Conservation (phyloP, 495 filamentous ascomycete species). For the Talaromyces borbonicus region DNA sequence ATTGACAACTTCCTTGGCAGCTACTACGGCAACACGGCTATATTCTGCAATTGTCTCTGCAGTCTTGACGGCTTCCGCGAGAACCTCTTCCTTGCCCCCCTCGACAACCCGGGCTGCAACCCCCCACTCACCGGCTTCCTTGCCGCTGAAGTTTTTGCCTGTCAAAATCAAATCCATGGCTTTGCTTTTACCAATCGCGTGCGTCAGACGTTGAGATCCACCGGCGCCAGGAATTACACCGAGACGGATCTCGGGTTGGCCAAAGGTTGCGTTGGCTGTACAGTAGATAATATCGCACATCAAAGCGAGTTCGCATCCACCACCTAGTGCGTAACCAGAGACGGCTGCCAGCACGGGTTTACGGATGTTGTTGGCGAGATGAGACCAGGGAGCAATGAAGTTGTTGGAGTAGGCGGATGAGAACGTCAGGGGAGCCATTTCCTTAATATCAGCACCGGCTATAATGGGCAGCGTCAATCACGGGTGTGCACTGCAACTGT, state of each 20-base stretch:
- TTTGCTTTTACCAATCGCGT: slow-evolving; percentile 75
- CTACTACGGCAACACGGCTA: slow-evolving; percentile 69
- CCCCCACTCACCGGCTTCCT: slow-evolving; percentile 82
- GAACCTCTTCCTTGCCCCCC: slow-evolving; percentile 62
- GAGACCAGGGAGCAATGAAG: slow-evolving; percentile 91
- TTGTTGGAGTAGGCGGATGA: slow-evolving; percentile 69
- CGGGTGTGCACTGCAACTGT: no score
- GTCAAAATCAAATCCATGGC: slow-evolving; percentile 95
- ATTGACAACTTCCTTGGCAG: slow-evolving; percentile 96
- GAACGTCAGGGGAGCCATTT: slow-evolving; percentile 91
- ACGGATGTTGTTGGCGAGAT: slow-evolving; percentile 67
- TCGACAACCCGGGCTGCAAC: slow-evolving; percentile 75
- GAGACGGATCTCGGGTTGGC: slow-evolving; percentile 93
- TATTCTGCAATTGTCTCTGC: slow-evolving; percentile 83
- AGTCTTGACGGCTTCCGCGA: slow-evolving; percentile 67
- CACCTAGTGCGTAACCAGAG: slow-evolving; percentile 86
- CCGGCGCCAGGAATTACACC: slow-evolving; percentile 89
- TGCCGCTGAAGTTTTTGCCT: slow-evolving; percentile 68
- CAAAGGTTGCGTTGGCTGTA: slow-evolving; percentile 71
- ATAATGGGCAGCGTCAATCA: background rate
- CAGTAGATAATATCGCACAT: slow-evolving; percentile 96
- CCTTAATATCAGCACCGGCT: slow-evolving; percentile 97
- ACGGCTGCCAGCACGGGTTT: slow-evolving; percentile 92
- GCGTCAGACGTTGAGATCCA: slow-evolving; percentile 79
- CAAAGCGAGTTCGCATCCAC: slow-evolving; percentile 94